Conservation (phyloP, 495 filamentous ascomycete genomes). For the Penicillium riverlandense region DNA sequence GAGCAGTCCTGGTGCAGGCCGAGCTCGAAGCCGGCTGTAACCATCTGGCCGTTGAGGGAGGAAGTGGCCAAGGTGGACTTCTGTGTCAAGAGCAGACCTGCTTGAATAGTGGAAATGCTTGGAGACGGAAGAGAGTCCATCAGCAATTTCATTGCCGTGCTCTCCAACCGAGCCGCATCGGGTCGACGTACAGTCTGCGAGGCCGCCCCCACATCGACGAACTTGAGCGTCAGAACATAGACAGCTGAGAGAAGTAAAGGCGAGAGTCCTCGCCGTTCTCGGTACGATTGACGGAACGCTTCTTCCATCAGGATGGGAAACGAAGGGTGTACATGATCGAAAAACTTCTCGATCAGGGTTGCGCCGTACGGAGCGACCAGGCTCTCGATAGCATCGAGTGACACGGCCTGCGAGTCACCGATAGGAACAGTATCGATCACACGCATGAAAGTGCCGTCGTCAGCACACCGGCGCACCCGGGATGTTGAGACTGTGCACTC, state of each 20-base stretch:
- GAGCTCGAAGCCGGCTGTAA: conserved; percentile 48
- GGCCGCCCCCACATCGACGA: conserved; percentile 69
- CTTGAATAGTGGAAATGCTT: conserved; percentile 90
- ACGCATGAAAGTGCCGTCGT: conserved; percentile 75
- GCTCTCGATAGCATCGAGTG: conserved; percentile 73
- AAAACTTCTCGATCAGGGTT: conserved; percentile 79
- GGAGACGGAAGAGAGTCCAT: conserved; percentile 73
- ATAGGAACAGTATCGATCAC: conserved; percentile 30
- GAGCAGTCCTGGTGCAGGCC: conserved; percentile 52
- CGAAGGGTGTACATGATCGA: conserved; percentile 77
- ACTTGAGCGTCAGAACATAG: conserved; percentile 86
- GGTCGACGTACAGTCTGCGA: conserved; percentile 59
- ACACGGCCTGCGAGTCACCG: conserved; percentile 43
- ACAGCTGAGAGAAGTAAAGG: conserved; percentile 82
- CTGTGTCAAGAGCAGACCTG: conserved; percentile 82
- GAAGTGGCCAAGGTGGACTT: conserved; percentile 80
- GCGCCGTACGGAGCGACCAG: conserved; percentile 77
- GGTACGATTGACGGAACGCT: conserved; percentile 80
- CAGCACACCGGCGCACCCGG: conserved; percentile 68
- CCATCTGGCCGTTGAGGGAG: conserved; percentile 73
- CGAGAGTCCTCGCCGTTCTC: conserved; percentile 68
- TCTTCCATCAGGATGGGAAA: conserved; percentile 88
- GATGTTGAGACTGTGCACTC: conserved; percentile 30
- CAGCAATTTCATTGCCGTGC: conserved; percentile 64
- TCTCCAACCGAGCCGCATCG: conserved; percentile 69